A percentile compares a stretch with the other conserved stretches of the same genome.
phyloP scores from a whole-genome alignment of 164 flowering plant genomes.

The Dillenia suffruticosa region DNA sequence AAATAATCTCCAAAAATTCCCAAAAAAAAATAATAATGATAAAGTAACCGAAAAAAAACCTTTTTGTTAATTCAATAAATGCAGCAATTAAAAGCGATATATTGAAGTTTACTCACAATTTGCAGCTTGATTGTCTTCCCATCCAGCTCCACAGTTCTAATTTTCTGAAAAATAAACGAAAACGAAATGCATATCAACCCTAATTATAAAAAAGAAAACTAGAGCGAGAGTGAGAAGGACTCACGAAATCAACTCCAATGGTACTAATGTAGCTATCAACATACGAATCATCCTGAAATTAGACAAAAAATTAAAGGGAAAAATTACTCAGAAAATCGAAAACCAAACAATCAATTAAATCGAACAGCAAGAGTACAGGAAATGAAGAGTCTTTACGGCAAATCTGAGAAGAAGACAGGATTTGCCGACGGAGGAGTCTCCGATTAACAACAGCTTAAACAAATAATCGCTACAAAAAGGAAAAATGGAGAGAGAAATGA shows the following conservation, averaged over 20 bases:
- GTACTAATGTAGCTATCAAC: slow-evolving; percentile 77
- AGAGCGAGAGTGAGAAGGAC: slow-evolving; percentile 8
- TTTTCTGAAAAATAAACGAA: slow-evolving; percentile 41
- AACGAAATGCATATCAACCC: neutral
- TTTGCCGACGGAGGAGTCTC: slow-evolving; percentile 58
- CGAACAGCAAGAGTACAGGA: too few relatives aligned
- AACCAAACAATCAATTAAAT: neutral
- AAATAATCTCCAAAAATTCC: too few relatives aligned
- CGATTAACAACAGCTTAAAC: slow-evolving; percentile 51
- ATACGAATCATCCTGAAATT: slow-evolving; percentile 66
- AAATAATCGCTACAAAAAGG: slow-evolving; percentile 36
- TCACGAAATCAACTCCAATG: slow-evolving; percentile 70
- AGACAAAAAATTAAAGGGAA: neutral
- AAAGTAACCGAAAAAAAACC: too few relatives aligned
- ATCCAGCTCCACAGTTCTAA: slow-evolving; percentile 60
- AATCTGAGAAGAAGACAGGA: slow-evolving; percentile 70
- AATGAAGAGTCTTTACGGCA: slow-evolving; percentile 29
- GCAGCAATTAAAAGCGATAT: too few relatives aligned
- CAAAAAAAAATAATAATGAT: too few relatives aligned
- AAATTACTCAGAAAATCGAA: neutral
- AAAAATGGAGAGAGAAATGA: neutral
- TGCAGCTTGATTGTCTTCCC: slow-evolving; percentile 69
- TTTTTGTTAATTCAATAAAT: too few relatives aligned
- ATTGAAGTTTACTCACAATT: slow-evolving; percentile 39
- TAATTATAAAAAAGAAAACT: neutral